Evolutionary conservation across 345 rosid genomes (phyloP), one percentile per base, ranked within the genome.

Genomic region (Salix viminalis): DNA sequence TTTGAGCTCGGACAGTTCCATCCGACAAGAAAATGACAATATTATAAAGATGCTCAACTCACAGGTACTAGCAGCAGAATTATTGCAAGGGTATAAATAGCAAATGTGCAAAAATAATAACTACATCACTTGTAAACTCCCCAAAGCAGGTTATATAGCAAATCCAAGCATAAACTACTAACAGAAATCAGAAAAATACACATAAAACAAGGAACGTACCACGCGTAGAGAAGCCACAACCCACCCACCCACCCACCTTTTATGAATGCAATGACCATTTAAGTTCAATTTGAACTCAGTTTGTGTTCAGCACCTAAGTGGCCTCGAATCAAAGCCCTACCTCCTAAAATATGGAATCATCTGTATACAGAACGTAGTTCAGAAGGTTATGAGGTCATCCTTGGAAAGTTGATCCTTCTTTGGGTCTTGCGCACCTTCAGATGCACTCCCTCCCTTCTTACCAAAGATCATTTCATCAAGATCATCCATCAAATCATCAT

Each of bases 391-490:
- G 75, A 94, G 89, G 87, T 96, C 99, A 50, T 91, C 91, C 81
- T 91, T 96, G 0, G 94, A 71, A 28, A 91, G 46, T 69, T 85
- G 85, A 84, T 82, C 86, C 84, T 88, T 90, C 86, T 90, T 92
- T 1, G 86, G 56, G 48, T 90, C 91, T 16, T 83, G 85, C 23
- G 77, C 83, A 5, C 81, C 87, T 79, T 87, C 90, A 18, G 97
- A 89, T 12, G 89, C 67, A 21, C 85, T 86, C 21, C 88, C 84
- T 2, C 88, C 84, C 85, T 91, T 92, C 90, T 92, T 91, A 66
- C 97, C 97, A 36, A 95, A 95, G 75, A 95, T 91, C 97, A 93
- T 91, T 80, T 95, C 94, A 77, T 95, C 97, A 2, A 94, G 97
- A 83, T 96, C 99, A 85, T 94, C 99, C 96, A 93, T 90, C 97